A percentile compares a stretch with the other conserved stretches of the same genome.
Conservation (phyloP, 164 flowering plant genomes). For the Sextonia rubra region DNA sequence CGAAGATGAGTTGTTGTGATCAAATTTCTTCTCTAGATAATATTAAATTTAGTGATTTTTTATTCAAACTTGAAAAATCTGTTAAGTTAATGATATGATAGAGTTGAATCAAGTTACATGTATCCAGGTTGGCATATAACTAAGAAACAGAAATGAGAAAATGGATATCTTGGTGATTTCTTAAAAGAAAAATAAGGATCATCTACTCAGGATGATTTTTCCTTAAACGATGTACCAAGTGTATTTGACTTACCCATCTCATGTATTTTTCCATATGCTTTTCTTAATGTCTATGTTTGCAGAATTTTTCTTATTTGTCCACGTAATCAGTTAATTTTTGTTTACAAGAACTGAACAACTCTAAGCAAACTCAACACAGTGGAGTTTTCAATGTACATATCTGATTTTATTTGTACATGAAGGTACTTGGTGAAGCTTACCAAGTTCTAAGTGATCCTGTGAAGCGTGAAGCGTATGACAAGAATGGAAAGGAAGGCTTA, state of each 20-base stretch:
- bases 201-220: neutral
- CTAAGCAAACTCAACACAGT: neutral
- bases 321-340: neutral
- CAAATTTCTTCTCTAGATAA: no score
- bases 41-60: no score
- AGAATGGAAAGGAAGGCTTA: conserved; percentile 69
- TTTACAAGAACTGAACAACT: neutral
- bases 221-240: neutral
- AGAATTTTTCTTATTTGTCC: neutral
- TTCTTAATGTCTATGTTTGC: neutral
- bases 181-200: no score
- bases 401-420: conserved; percentile 11
- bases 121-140: no score
- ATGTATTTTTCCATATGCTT: neutral
- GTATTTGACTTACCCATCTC: neutral
- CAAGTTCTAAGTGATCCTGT: conserved; percentile 86
- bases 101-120: no score
- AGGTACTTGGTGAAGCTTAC: conserved; percentile 96
- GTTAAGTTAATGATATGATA: no score
- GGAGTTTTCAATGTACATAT: no score
- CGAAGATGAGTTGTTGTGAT: no score
- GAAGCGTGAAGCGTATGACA: conserved; percentile 86
- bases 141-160: neutral
- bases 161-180: neutral
- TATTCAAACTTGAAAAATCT: no score